Conservation (phyloP, 371 early-diverging fungal genomes). For the Nematocida major region DNA sequence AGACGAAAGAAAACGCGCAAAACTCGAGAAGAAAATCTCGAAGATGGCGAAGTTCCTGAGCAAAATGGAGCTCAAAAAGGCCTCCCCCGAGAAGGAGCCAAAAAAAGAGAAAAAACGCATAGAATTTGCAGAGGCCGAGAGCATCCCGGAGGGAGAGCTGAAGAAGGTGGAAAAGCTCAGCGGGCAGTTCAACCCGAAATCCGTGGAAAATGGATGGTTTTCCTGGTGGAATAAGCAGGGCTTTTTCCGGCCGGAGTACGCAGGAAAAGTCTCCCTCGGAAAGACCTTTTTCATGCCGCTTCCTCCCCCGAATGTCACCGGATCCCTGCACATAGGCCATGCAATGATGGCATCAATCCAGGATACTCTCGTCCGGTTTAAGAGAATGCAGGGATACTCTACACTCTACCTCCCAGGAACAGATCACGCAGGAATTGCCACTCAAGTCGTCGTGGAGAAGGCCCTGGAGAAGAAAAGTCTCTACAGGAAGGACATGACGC, state of each 20-base stretch:
- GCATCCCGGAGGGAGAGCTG: slow-evolving; percentile 40
- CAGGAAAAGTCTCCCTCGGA: slow-evolving; percentile 68
- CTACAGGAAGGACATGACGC: slow-evolving; percentile 83
- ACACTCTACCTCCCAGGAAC: slow-evolving; percentile 89
- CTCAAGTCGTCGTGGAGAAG: slow-evolving; percentile 95
- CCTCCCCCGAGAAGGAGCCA: background rate
- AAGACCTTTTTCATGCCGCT: slow-evolving; percentile 76
- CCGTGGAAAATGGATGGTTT: slow-evolving; percentile 91
- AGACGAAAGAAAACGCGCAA: slow-evolving; percentile 67
- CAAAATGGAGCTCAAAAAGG: slow-evolving; percentile 67
- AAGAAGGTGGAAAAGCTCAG: slow-evolving; percentile 18
- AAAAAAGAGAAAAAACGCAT: slow-evolving; percentile 29
- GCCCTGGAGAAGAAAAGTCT: slow-evolving; percentile 74
- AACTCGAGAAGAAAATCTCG: slow-evolving; percentile 78
- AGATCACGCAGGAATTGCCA: slow-evolving; percentile 98
- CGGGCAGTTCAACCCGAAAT: slow-evolving; percentile 73
- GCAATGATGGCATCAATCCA: slow-evolving; percentile 89
- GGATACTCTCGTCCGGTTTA: slow-evolving; percentile 83
- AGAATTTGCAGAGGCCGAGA: slow-evolving; percentile 20
- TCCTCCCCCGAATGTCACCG: slow-evolving; percentile 99
- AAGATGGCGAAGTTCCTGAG: slow-evolving; percentile 84
- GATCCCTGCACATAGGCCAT: slow-evolving; percentile 92
- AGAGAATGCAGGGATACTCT: slow-evolving; percentile 89
- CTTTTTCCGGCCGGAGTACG: slow-evolving; percentile 77
- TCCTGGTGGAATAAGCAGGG: slow-evolving; percentile 83